These are phyloP conservation scores for Penicillium sp. DNA, from an alignment of 2,329 filamentous ascomycete species.

Conservation along the genomic window DNA sequence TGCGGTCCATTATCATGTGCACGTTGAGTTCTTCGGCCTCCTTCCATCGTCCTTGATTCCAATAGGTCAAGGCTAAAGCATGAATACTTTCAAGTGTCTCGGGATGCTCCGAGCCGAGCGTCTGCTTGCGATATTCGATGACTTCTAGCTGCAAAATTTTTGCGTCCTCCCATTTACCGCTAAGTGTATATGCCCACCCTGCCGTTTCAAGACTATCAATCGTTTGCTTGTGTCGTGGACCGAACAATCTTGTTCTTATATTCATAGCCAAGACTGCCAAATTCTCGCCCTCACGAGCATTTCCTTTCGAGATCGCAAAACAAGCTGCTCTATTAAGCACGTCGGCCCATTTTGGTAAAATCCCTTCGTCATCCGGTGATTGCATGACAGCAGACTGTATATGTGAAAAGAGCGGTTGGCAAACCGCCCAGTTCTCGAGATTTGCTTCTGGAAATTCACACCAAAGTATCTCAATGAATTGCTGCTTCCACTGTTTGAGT, in stretches of 20 bases:
- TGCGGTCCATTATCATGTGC: neutral
- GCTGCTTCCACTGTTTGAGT: neutral
- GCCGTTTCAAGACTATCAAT: too few relatives aligned
- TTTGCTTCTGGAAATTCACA: neutral
- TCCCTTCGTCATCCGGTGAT: neutral
- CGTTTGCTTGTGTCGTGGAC: neutral
- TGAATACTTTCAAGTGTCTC: too few relatives aligned
- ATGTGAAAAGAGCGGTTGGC: constrained; percentile 5
- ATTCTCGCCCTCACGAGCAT: neutral
- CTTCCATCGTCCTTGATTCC: too few relatives aligned
- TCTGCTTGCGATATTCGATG: too few relatives aligned
- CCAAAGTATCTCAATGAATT: constrained; percentile 1
- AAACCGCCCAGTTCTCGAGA: constrained; percentile 3
- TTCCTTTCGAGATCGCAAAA: neutral
- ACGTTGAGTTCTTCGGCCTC: too few relatives aligned
- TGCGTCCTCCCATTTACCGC: too few relatives aligned
- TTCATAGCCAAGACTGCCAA: neutral
- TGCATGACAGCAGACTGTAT: neutral
- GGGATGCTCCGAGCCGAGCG: too few relatives aligned
- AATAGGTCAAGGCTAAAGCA: too few relatives aligned
- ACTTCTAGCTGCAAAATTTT: too few relatives aligned
- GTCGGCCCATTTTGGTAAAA: neutral
- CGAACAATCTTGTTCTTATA: neutral
- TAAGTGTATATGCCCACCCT: too few relatives aligned
- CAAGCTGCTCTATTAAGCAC: neutral